phyloP scores from a whole-genome alignment of 352 stramenopile genomes.

The Pythium dissotocum region DNA sequence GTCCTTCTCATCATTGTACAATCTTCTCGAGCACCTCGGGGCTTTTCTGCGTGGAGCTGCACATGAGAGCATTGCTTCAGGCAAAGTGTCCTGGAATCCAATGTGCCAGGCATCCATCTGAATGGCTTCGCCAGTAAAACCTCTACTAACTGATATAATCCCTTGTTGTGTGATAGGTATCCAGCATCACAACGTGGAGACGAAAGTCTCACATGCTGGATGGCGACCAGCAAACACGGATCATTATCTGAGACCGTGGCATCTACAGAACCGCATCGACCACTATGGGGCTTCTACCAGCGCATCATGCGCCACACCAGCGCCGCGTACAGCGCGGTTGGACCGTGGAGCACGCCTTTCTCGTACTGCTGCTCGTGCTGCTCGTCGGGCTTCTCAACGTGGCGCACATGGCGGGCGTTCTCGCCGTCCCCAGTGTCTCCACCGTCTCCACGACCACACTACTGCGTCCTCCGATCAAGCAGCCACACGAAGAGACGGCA shows the following conservation, averaged over 20 bases:
- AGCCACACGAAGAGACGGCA: constrained; percentile 5
- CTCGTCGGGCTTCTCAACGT: not conserved
- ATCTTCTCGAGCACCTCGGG: too few species aligned
- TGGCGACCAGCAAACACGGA: too few species aligned
- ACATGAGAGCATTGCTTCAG: too few species aligned
- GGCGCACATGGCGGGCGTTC: not conserved
- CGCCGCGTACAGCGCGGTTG: not conserved
- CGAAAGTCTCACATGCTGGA: not conserved
- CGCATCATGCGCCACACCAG: not conserved
- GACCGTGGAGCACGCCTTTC: constrained; percentile 3
- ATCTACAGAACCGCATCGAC: too few species aligned
- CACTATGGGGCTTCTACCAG: not conserved
- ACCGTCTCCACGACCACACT: not conserved
- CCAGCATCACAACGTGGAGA: not conserved
- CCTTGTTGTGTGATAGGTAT: not conserved
- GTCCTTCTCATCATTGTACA: too few species aligned
- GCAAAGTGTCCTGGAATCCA: too few species aligned
- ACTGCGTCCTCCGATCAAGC: not conserved
- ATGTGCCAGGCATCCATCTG: too few species aligned
- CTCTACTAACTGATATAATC: too few species aligned
- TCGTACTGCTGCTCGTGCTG: not conserved
- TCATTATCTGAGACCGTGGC: too few species aligned
- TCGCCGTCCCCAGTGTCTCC: not conserved
- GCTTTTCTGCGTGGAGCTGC: too few species aligned
- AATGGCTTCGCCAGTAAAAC: too few species aligned